Conservation (phyloP, 2,329 filamentous ascomycete species). For the Blumeria hordei region DNA sequence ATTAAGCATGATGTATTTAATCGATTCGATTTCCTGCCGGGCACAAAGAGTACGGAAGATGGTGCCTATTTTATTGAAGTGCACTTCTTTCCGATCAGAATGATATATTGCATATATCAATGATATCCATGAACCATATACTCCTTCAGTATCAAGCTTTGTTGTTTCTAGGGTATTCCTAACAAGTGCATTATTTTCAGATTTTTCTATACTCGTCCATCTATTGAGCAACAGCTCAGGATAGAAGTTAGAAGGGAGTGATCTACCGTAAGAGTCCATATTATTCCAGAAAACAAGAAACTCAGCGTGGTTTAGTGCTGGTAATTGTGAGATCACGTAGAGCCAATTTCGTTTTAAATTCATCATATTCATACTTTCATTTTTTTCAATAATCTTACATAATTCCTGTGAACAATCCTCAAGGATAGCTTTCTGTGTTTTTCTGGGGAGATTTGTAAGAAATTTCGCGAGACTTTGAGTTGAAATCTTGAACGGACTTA, state of each 20-base stretch:
- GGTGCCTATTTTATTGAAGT: background rate
- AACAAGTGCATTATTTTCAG: background rate
- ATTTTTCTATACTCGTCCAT: background rate
- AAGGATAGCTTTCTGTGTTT: background rate
- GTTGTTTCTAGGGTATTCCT: background rate
- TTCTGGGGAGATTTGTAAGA: background rate
- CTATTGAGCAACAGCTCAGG: constrained; percentile 1
- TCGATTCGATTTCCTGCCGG: background rate
- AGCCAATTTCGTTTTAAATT: constrained; percentile 1
- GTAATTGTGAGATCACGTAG: background rate
- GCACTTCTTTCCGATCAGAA: background rate
- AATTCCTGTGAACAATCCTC: background rate
- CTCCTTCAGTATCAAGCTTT: background rate
- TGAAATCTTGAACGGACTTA: background rate
- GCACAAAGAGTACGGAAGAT: background rate
- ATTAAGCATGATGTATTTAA: background rate
- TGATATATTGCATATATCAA: constrained; percentile 1
- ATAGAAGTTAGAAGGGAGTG: background rate
- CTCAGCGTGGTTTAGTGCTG: background rate
- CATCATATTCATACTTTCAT: background rate
- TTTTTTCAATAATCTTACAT: background rate
- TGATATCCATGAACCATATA: background rate
- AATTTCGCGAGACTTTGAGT: background rate
- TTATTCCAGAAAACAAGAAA: constrained; percentile 1
- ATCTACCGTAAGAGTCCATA: background rate